Evolutionary conservation across 164 flowering plant genomes (phyloP).

Genomic region (Dillenia turbinata): DNA sequence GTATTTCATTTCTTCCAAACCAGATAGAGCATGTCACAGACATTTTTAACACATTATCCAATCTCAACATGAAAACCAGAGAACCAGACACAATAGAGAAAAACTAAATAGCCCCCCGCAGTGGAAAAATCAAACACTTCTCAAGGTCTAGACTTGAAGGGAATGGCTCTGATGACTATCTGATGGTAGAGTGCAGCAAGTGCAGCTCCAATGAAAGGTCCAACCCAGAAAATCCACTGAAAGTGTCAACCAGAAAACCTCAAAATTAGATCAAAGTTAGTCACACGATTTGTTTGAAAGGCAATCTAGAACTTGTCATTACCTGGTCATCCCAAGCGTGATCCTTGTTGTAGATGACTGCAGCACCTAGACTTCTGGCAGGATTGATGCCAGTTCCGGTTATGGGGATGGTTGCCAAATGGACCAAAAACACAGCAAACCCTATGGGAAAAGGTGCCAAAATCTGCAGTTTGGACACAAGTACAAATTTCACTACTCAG

Average conservation of each 20-base stretch:
- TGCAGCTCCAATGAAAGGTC: constrained; percentile 63
- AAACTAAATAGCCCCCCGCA: background rate
- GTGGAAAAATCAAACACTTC: background rate
- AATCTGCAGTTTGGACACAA: constrained; percentile 25
- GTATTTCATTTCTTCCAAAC: no score
- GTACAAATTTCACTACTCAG: background rate
- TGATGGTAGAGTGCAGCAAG: constrained; percentile 58
- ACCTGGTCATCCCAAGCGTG: constrained; percentile 68
- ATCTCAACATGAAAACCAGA: no score
- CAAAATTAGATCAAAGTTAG: background rate
- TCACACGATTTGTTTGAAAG: no score
- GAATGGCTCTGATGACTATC: constrained; percentile 53
- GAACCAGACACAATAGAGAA: no score
- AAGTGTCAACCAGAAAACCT: background rate
- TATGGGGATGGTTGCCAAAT: constrained; percentile 71
- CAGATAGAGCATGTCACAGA: no score
- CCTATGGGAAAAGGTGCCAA: constrained; percentile 65
- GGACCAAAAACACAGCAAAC: constrained; percentile 71
- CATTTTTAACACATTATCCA: no score
- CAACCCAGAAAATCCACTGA: constrained; percentile 68
- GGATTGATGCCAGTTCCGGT: constrained; percentile 77
- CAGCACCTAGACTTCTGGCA: constrained; percentile 71
- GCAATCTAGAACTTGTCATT: constrained; percentile 8
- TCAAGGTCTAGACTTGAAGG: constrained; percentile 43
- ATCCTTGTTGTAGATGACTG: constrained; percentile 51